phyloP scores from a whole-genome alignment of 1,139 yeast genomes.

The Suhomyces guaymorum region DNA sequence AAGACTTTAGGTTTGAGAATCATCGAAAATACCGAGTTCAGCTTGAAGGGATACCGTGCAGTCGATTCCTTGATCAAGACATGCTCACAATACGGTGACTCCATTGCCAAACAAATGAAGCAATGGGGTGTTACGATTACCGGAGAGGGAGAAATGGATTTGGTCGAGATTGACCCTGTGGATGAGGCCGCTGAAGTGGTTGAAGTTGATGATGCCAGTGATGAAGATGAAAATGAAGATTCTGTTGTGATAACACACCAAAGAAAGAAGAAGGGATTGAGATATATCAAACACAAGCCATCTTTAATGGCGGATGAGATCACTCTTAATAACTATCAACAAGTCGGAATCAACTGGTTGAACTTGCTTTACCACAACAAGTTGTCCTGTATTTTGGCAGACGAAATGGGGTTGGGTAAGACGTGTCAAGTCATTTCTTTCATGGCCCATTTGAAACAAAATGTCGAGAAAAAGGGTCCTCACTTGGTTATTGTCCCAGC shows the following conservation, averaged over 20 bases:
- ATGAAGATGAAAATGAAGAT: slow-evolving; percentile 22
- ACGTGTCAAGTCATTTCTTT: slow-evolving; percentile 97
- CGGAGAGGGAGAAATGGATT: slow-evolving; percentile 63
- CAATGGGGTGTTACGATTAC: slow-evolving; percentile 83
- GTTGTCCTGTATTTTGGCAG: slow-evolving; percentile 91
- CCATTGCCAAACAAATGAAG: slow-evolving; percentile 69
- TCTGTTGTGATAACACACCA: slow-evolving; percentile 16
- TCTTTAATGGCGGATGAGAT: slow-evolving; percentile 59
- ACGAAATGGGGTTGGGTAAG: slow-evolving; percentile 97
- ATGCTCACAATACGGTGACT: slow-evolving; percentile 76
- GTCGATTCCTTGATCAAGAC: slow-evolving; percentile 85
- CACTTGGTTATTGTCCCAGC: slow-evolving; percentile 92
- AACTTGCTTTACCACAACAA: slow-evolving; percentile 72
- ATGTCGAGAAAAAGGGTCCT: slow-evolving; percentile 57
- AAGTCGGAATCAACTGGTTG: slow-evolving; percentile 95
- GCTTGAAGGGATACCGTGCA: slow-evolving; percentile 87
- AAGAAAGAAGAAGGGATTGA: slow-evolving; percentile 26
- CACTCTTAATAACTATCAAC: slow-evolving; percentile 82
- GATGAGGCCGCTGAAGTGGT: slow-evolving; percentile 17
- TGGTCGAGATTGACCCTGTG: slow-evolving; percentile 40
- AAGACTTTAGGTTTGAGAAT: slow-evolving; percentile 75
- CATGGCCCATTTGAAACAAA: slow-evolving; percentile 76
- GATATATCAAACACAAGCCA: slow-evolving; percentile 74
- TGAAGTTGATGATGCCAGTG: slow-evolving; percentile 29
- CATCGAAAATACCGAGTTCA: slow-evolving; percentile 66